Evolutionary conservation across 2,329 filamentous ascomycete genomes (phyloP).

Genomic region (Arthrobotrys pseudoclavata): DNA sequence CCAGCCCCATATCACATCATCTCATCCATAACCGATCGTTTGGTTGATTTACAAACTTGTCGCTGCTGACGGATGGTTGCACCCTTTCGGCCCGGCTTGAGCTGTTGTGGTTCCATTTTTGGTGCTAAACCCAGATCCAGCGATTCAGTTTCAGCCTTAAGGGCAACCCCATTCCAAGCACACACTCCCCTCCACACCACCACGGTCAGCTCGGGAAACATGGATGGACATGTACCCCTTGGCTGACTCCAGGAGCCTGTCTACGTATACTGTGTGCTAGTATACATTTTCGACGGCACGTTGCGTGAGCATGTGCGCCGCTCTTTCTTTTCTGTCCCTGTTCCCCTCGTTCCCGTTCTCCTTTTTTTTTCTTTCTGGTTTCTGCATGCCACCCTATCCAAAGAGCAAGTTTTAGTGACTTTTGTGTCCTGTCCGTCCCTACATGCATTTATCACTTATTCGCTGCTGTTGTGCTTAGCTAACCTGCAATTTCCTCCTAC

Average conservation of each 20-base stretch:
- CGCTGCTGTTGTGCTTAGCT: neutral
- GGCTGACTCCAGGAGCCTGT: slow-evolving; percentile 19
- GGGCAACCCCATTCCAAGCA: slow-evolving; percentile 16
- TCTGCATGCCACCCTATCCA: slow-evolving; percentile 3
- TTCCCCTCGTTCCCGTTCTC: slow-evolving; percentile 26
- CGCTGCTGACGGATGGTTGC: slow-evolving; percentile 5
- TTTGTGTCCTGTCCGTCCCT: slow-evolving; percentile 19
- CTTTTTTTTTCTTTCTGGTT: slow-evolving; percentile 2
- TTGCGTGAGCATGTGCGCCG: slow-evolving; percentile 51
- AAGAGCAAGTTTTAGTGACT: slow-evolving; percentile 31
- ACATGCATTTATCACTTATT: neutral
- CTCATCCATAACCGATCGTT: neutral
- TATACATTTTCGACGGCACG: slow-evolving; percentile 25
- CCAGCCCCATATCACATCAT: neutral
- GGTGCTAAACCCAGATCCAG: slow-evolving; percentile 31
- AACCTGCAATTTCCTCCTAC: slow-evolving; percentile 3
- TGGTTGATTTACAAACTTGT: neutral
- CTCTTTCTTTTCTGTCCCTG: slow-evolving; percentile 1
- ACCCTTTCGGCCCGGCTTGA: slow-evolving; percentile 25
- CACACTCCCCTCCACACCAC: neutral
- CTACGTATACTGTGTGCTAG: neutral
- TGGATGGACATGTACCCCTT: slow-evolving; percentile 3
- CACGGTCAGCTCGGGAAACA: neutral
- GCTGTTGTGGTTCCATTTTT: slow-evolving; percentile 27
- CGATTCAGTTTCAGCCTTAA: slow-evolving; percentile 56